Evolutionary conservation across 306 rosid genomes (phyloP), one percentile per base, ranked within the genome.

Genomic region (Fragaria iinumae): DNA sequence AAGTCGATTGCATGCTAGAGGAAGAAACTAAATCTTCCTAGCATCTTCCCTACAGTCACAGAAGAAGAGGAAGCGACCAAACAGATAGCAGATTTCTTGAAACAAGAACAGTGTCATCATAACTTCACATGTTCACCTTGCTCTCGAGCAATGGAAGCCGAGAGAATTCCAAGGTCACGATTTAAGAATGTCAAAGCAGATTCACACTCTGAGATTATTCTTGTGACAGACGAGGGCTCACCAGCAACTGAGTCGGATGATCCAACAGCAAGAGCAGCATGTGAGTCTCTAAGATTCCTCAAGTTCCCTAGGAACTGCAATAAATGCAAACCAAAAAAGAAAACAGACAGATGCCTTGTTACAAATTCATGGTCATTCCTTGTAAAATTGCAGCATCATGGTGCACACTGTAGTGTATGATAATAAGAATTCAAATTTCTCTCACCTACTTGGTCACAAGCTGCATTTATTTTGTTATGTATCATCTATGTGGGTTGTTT

Each of bases 81-180:
- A 39, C 25, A 16, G 16, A 56, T 41, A 23, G 55, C 72, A n/a
- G 71, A 59, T 79, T 52, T 3, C 13, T 0, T 36, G 25, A 36
- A 45, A 72, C 20, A 11, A 21, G 56, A 56, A 48, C 17, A 34
- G 43, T 68, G 76, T 83, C 76, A 74, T 86, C 80, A 53, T 62
- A 84, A 80, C 77, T 71, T 88, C 82, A 82, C 78, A 82, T 89
- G 85, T 73, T 80, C 85, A 13, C 86, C 94, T 62, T 82, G 90
- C 77, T 94, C 97, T 0, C 96, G 97, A 72, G 93, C 92, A 82
- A 91, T 94, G 87, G 98, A 94, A 80, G 97, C 93, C 3, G 98
- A 89, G 62, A 94, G 97, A 84, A 94, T 89, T 45, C 98, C 97
- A 13, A 94, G 98, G 77, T 94, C 97, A 1, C 87, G 91, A 80